phyloP scores from a whole-genome alignment of 2,329 filamentous ascomycete genomes.

The Aspergillus fumigatiaffinis region DNA sequence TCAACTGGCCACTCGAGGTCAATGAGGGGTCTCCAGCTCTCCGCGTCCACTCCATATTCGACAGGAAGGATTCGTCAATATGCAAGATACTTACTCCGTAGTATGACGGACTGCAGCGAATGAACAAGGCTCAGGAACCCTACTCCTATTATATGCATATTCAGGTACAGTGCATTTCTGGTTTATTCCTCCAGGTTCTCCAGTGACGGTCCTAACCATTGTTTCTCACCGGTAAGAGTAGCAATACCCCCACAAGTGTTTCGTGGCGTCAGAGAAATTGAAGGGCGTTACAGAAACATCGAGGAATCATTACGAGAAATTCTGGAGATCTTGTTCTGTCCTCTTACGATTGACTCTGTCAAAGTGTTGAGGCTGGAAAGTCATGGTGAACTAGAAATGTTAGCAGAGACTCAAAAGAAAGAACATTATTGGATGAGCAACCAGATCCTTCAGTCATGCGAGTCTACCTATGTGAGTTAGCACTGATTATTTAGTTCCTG shows the following conservation, averaged over 20 bases:
- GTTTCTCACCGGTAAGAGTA: constrained; percentile 14
- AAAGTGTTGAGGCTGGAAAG: background rate
- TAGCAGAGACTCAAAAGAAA: background rate
- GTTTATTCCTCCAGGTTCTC: background rate
- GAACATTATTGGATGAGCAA: background rate
- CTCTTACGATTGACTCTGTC: background rate
- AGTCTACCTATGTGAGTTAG: constrained; percentile 6
- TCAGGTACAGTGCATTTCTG: background rate
- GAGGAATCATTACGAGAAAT: background rate
- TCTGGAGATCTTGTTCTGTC: background rate
- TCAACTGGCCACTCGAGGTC: background rate
- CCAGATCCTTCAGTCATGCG: background rate
- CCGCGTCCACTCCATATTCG: background rate
- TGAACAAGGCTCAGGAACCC: background rate
- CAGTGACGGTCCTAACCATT: constrained; percentile 1
- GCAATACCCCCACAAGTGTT: constrained; percentile 14
- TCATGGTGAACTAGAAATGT: background rate
- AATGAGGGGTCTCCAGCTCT: background rate
- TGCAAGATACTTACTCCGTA: background rate
- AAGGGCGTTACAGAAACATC: background rate
- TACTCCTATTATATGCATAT: background rate
- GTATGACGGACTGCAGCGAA: background rate
- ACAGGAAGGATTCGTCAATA: background rate
- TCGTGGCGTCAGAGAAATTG: constrained; percentile 25
- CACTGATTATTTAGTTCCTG: background rate